These are phyloP conservation scores for Cytospora schulzeri DNA, from an alignment of 2,329 filamentous ascomycete genomes.

Conservation along the genomic window DNA sequence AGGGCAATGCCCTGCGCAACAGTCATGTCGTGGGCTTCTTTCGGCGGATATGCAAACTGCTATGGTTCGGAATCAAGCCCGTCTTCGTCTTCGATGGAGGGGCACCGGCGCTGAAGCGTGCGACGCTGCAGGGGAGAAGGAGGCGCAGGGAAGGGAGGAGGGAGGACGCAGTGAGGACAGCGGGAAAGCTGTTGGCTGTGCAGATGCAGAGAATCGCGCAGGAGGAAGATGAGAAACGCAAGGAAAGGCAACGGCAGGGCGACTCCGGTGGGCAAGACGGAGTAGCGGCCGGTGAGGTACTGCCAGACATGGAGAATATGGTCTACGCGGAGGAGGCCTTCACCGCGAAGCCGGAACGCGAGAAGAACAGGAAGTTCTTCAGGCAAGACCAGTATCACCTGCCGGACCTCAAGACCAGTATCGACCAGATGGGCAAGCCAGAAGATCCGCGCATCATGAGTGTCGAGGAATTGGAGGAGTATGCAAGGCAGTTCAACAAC, in stretches of 20 bases:
- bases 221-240: conserved; percentile 74
- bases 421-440: conserved; percentile 83
- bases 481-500: conserved; percentile 86
- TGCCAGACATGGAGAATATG: conserved; percentile 69
- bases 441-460: conserved; percentile 97
- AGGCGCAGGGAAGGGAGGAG: conserved; percentile 80
- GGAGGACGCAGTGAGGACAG: conserved; percentile 90
- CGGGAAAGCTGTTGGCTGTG: conserved; percentile 85
- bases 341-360: conserved; percentile 76
- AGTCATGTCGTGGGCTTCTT: conserved; percentile 98
- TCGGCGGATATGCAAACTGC: conserved; percentile 92
- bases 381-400: conserved; percentile 96
- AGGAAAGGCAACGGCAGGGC: conserved; percentile 58
- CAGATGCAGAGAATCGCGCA: conserved; percentile 92
- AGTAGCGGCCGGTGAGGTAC: conserved; percentile 59
- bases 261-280: conserved; percentile 44
- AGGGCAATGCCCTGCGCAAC: conserved; percentile 94
- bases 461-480: conserved; percentile 89
- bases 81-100: conserved; percentile 99
- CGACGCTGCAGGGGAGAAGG: conserved; percentile 82
- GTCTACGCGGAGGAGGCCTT: conserved; percentile 91
- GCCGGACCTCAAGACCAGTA: conserved; percentile 77
- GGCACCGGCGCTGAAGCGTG: conserved; percentile 84
- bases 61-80: conserved; percentile 94
- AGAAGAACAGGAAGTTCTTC: conserved; percentile 74